Conservation (phyloP, 768 basidiomycete genomes). For the Suillus spraguei region DNA sequence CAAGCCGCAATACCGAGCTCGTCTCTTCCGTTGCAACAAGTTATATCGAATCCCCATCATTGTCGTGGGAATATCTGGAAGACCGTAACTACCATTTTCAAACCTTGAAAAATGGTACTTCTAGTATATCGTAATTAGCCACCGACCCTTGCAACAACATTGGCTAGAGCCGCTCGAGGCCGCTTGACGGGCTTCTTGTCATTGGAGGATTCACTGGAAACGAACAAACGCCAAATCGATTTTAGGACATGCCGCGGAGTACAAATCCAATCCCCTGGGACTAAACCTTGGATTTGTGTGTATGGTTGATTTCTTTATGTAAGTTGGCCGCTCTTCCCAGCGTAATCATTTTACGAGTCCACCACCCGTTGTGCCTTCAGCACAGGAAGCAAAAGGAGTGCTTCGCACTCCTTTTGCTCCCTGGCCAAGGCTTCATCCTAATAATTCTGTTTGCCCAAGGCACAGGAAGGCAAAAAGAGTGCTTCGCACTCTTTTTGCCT, state of each 20-base stretch:
- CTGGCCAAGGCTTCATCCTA: no score
- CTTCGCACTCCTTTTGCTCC: no score
- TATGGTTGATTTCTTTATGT: neutral
- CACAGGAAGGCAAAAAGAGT: no score
- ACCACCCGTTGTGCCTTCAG: no score
- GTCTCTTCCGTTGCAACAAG: constrained; percentile 28
- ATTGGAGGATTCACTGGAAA: constrained; percentile 7
- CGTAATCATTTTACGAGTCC: constrained; percentile 2
- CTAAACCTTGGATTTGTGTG: neutral
- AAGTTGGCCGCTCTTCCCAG: constrained; percentile 9
- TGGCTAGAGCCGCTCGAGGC: neutral
- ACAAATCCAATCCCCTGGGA: neutral
- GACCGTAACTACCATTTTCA: neutral
- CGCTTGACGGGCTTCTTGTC: neutral
- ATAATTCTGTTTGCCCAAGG: no score
- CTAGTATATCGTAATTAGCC: neutral
- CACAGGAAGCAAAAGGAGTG: no score
- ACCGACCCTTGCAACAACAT: constrained; percentile 8
- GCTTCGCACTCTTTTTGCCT: no score
- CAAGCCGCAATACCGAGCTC: constrained; percentile 8
- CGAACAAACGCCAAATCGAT: constrained; percentile 1
- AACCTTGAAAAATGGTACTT: constrained; percentile 4
- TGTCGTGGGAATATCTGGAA: constrained; percentile 28
- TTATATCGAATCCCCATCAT: constrained; percentile 30
- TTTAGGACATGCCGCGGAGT: constrained; percentile 5